A percentile compares a stretch with the other conserved stretches of the same genome.
These are phyloP conservation scores for Schwanniomyces sp. DNA, from an alignment of 805 yeast species.

Conservation along the genomic window DNA sequence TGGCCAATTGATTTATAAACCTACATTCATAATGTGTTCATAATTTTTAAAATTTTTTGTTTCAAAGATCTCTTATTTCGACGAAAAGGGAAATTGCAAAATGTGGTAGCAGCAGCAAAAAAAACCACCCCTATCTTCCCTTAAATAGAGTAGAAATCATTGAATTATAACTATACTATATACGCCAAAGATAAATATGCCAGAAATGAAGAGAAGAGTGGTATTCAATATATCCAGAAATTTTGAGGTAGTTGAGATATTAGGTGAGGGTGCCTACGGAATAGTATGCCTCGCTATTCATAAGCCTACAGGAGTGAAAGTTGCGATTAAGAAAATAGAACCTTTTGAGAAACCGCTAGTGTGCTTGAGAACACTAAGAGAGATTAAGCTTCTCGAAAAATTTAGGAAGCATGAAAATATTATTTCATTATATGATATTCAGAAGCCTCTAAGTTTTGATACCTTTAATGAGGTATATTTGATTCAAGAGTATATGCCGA, in stretches of 20 bases:
- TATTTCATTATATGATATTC: constrained; percentile 63
- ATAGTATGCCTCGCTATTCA: constrained; percentile 71
- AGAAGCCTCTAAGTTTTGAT: constrained; percentile 60
- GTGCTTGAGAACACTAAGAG: constrained; percentile 70
- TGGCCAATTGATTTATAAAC: too few species aligned
- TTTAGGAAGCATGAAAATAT: constrained; percentile 71
- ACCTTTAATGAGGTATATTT: constrained; percentile 69
- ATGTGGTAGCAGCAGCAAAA: not conserved
- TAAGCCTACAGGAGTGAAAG: constrained; percentile 56
- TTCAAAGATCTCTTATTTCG: not conserved
- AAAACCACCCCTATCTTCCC: not conserved
- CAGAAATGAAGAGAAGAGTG: constrained; percentile 10
- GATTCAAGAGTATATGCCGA: constrained; percentile 77
- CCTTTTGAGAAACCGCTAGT: constrained; percentile 68
- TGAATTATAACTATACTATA: not conserved
- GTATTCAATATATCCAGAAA: constrained; percentile 64
- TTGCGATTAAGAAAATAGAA: constrained; percentile 76
- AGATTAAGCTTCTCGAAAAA: constrained; percentile 61
- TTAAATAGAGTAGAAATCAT: not conserved
- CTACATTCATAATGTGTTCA: too few species aligned
- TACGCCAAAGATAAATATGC: not conserved
- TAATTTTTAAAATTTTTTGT: not conserved
- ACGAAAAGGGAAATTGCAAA: not conserved
- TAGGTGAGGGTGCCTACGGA: constrained; percentile 86
- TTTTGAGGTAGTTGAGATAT: constrained; percentile 56